phyloP scores from a whole-genome alignment of 306 rosid genomes.

The Lagenaria siceraria region DNA sequence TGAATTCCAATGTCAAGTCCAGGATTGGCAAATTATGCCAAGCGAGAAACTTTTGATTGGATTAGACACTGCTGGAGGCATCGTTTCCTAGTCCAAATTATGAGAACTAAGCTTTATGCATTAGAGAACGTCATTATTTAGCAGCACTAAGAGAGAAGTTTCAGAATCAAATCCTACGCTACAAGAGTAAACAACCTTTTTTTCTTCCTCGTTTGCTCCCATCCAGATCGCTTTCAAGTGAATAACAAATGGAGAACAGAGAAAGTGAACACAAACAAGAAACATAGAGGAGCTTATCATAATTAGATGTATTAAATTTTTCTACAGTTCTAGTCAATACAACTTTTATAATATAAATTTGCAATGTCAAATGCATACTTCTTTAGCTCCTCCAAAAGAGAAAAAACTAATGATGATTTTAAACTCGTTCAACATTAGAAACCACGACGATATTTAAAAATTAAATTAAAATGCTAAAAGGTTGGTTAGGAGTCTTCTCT shows the following conservation, averaged over 20 bases:
- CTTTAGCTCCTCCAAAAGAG: background rate
- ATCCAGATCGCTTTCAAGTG: background rate
- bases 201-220: background rate
- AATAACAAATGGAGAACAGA: background rate
- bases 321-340: background rate
- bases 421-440: background rate
- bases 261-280: background rate
- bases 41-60: background rate
- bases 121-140: background rate
- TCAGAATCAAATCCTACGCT: background rate
- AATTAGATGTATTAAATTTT: background rate
- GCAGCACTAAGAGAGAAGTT: background rate
- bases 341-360: background rate
- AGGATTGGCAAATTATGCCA: background rate
- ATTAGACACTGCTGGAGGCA: background rate
- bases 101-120: background rate
- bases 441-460: background rate
- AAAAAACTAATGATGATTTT: background rate
- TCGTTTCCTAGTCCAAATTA: background rate
- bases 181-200: background rate
- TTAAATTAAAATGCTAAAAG: background rate
- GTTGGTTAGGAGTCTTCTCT: background rate
- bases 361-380: background rate
- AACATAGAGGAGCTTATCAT: background rate
- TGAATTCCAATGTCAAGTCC: background rate